A percentile compares a stretch with the other conserved stretches of the same genome.
phyloP scores from a whole-genome alignment of 169 alveolate species.

The Pseudocohnilembus persalinus region DNA sequence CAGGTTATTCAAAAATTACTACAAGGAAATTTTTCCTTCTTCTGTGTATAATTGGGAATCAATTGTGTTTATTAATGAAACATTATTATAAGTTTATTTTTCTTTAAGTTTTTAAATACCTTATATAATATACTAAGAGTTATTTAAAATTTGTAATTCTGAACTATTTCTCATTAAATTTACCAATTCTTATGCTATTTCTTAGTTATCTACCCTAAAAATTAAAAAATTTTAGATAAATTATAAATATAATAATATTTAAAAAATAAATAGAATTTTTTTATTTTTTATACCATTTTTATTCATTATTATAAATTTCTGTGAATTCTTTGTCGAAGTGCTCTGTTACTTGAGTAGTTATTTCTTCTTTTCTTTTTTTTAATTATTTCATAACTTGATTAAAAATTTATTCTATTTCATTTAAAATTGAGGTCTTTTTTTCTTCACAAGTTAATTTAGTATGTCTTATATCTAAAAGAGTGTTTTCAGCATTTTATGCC shows the following conservation, averaged over 20 bases:
- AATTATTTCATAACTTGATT: slow-evolving; percentile 12
- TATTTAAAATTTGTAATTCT: slow-evolving; percentile 23
- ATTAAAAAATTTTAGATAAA: too few species aligned
- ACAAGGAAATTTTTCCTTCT: not conserved
- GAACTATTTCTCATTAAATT: slow-evolving; percentile 24
- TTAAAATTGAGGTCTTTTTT: slow-evolving; percentile 48
- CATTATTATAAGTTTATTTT: slow-evolving; percentile 23
- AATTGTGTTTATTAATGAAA: slow-evolving; percentile 27
- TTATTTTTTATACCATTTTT: slow-evolving; percentile 30
- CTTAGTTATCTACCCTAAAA: slow-evolving; percentile 38
- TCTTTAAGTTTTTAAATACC: slow-evolving; percentile 25
- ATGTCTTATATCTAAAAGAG: slow-evolving; percentile 63
- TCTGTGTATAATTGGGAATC: slow-evolving; percentile 10
- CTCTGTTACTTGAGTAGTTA: slow-evolving; percentile 14
- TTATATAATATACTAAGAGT: slow-evolving; percentile 22
- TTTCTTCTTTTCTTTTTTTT: slow-evolving; percentile 37
- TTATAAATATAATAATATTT: not conserved
- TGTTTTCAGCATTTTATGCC: slow-evolving; percentile 60
- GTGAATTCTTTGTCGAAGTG: slow-evolving; percentile 21
- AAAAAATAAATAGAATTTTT: not conserved
- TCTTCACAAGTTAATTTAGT: slow-evolving; percentile 59
- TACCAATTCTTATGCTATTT: slow-evolving; percentile 33
- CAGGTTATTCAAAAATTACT: slow-evolving; percentile 1
- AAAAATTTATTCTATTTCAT: slow-evolving; percentile 51
- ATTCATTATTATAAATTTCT: slow-evolving; percentile 27